A percentile compares a stretch with the other conserved stretches of the same genome.
Evolutionary conservation across 208 protist species (phyloP).

Genomic region (Leishmania gerbilli): DNA sequence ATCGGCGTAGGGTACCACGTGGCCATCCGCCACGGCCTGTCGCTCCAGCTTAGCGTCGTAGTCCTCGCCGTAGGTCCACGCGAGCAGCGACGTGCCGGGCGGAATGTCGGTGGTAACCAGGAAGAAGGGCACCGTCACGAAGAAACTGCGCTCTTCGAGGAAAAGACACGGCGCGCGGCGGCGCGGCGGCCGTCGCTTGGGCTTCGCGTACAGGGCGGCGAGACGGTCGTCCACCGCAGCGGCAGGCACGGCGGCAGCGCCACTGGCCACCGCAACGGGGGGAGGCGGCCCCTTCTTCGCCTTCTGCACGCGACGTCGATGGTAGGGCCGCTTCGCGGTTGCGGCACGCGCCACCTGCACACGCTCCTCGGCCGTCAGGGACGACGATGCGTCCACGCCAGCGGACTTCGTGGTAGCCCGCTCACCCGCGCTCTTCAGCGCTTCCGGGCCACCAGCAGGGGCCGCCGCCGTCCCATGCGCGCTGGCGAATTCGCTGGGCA

Average conservation of each 20-base stretch:
- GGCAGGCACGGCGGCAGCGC: neutral
- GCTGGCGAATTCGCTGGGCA: slow-evolving; percentile 58
- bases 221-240: neutral
- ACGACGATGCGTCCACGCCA: neutral
- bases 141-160: slow-evolving; percentile 62
- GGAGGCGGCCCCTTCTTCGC: neutral
- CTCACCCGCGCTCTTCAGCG: neutral
- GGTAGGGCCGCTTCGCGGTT: neutral
- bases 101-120: slow-evolving; percentile 75
- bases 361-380: neutral
- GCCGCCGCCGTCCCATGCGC: neutral
- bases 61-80: slow-evolving; percentile 89
- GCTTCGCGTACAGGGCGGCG: slow-evolving; percentile 10
- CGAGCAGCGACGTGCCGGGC: slow-evolving; percentile 62
- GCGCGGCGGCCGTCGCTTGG: slow-evolving; percentile 12
- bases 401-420: neutral
- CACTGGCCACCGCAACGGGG: neutral
- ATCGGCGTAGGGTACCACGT: slow-evolving; percentile 68
- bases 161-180: slow-evolving; percentile 39
- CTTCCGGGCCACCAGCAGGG: neutral
- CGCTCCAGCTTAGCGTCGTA: slow-evolving; percentile 89
- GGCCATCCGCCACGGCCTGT: slow-evolving; percentile 57
- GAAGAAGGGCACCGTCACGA: slow-evolving; percentile 84
- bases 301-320: neutral
- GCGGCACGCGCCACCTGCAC: neutral